These are phyloP conservation scores for Lodderomyces parapsilosis DNA, from an alignment of 1,139 yeast genomes.

Conservation along the genomic window DNA sequence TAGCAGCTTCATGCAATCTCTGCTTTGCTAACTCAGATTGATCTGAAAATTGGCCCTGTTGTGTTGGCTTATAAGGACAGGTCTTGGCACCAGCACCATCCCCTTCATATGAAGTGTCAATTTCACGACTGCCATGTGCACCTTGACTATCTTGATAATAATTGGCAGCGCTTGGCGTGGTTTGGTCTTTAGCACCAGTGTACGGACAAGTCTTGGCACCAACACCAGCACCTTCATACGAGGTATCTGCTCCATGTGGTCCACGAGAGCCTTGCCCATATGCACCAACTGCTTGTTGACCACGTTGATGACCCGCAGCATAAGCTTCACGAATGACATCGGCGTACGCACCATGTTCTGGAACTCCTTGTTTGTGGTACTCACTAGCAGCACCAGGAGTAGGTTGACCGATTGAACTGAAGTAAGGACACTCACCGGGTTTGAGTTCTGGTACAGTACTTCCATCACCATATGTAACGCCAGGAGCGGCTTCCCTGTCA, in stretches of 20 bases:
- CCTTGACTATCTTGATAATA: neutral
- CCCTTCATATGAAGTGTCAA: constrained; percentile 6
- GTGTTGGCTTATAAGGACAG: constrained; percentile 1
- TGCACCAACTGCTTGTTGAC: constrained; percentile 14
- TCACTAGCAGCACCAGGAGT: constrained; percentile 1
- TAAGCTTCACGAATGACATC: neutral
- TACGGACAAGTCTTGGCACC: constrained; percentile 4
- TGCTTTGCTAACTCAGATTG: constrained; percentile 13
- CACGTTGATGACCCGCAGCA: neutral
- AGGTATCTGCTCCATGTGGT: neutral
- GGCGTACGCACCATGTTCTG: neutral
- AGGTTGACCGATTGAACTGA: neutral
- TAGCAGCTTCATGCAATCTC: constrained; percentile 14
- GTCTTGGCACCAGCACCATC: constrained; percentile 7
- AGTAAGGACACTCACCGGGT: constrained; percentile 1
- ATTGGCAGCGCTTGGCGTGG: neutral
- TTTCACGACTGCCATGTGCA: constrained; percentile 10
- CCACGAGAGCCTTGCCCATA: constrained; percentile 10
- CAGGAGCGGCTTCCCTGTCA: constrained; percentile 14
- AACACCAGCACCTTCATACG: constrained; percentile 3
- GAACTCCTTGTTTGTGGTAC: constrained; percentile 2
- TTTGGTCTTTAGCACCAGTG: neutral
- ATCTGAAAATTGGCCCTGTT: constrained; percentile 4
- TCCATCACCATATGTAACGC: constrained; percentile 12
- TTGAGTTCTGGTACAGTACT: neutral